Evolutionary conservation across 352 stramenopile genomes (phyloP), one percentile per base, ranked within the genome.

Genomic region (Plasmopara muralis): DNA sequence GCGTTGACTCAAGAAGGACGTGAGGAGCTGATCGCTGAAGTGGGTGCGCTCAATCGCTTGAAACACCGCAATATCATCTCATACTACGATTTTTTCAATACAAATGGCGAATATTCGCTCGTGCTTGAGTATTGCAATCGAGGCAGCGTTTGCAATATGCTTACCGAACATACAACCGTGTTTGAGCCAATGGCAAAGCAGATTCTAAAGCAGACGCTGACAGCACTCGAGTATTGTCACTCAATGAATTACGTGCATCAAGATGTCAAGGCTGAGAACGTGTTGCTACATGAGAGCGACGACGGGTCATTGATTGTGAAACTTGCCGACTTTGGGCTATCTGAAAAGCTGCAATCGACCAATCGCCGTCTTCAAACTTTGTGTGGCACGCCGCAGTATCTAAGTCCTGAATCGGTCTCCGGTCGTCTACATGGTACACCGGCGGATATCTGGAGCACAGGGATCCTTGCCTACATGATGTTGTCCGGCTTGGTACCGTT

Each of bases 361-460:
- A 88, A 91, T 74, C 82, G 71, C 7, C 77, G 74, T 42, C 81
- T 98, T 13, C 85, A 86, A 25, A 93, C 93, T 25, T 80, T 97
- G 57, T 98, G 95, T 66, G 95, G 95, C 41, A 98, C 95, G 33
- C 94, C 94, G 6, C 93, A 96, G 43, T 98, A 98, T 70, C 74
- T 98, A 33, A 96, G 93, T n/a, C 92, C 95, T 0, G 95, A 98
- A 72, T 95, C 98, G 66, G 73, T 98, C 9, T 85, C 90, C 43
- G 85, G 91, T 0, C 74, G 85, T 9, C 66, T 80, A 9, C 97
- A 98, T 57, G 90, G 87, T 53, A 90, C 83, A 29, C 87, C 96
- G 47, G 82, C 89, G 0, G 93, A 98, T 68, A 95, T 98, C 60
- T 98, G 93, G 93, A 93, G 73, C 63, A 66, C 97, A 6, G 96